Conservation (phyloP, 345 rosid genomes). For the Acer yangbiense region DNA sequence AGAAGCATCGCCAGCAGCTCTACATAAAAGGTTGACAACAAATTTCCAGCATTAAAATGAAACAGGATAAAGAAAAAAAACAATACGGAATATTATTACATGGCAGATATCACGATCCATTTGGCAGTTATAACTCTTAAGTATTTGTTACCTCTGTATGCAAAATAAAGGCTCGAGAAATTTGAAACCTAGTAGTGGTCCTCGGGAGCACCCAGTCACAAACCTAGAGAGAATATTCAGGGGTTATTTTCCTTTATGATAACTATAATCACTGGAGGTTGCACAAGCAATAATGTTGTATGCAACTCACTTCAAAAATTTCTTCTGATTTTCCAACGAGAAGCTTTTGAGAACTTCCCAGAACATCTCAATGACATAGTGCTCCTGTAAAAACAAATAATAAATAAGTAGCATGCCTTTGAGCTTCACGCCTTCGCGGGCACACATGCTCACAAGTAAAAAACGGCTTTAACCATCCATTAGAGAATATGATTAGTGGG, state of each 20-base stretch:
- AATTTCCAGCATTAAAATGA: slow-evolving; percentile 4
- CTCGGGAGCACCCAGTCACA: slow-evolving; percentile 98
- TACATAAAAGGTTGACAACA: slow-evolving; percentile 19
- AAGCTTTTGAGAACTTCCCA: slow-evolving; percentile 95
- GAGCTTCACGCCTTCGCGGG: neutral
- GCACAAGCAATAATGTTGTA: slow-evolving; percentile 7
- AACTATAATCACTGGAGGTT: slow-evolving; percentile 1
- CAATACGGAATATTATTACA: neutral
- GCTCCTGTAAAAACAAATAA: slow-evolving; percentile 60
- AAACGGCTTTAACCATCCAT: neutral
- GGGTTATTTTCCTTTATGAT: slow-evolving; percentile 19
- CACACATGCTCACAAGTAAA: slow-evolving; percentile 11
- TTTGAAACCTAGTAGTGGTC: slow-evolving; percentile 92
- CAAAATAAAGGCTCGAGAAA: slow-evolving; percentile 90
- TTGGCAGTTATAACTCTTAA: slow-evolving; percentile 11
- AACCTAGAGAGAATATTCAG: slow-evolving; percentile 51
- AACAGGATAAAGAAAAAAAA: neutral
- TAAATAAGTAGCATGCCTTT: slow-evolving; percentile 4
- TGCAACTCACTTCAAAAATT: slow-evolving; percentile 78
- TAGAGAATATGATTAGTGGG: neutral
- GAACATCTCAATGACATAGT: slow-evolving; percentile 93
- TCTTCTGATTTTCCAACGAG: slow-evolving; percentile 83
- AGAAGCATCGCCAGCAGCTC: slow-evolving; percentile 65
- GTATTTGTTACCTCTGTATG: slow-evolving; percentile 75
- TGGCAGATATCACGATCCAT: neutral